A percentile compares a stretch with the other conserved stretches of the same genome.
Conservation (phyloP, 176 grass and related monocot species). For the maize (Zea mays) region DNA sequence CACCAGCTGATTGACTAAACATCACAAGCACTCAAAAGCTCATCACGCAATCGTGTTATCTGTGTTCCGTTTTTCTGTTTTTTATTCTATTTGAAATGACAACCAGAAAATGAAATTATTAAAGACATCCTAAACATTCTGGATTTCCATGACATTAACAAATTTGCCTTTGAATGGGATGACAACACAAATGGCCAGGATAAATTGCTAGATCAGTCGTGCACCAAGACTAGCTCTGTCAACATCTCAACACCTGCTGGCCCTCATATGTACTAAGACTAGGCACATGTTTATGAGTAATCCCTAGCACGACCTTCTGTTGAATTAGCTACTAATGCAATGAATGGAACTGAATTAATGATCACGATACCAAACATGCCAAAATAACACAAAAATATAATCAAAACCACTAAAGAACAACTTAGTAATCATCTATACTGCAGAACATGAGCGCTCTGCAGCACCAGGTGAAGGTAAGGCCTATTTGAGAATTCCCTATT, state of each 20-base stretch:
- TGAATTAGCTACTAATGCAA: background rate
- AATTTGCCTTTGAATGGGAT: constrained; percentile 9
- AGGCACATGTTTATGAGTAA: background rate
- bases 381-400: constrained; percentile 6
- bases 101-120: background rate
- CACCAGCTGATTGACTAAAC: background rate
- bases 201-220: background rate
- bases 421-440: background rate
- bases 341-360: background rate
- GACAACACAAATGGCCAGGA: background rate
- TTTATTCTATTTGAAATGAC: background rate
- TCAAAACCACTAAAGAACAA: background rate
- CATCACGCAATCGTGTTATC: background rate
- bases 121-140: background rate
- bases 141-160: background rate
- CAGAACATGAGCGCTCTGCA: background rate
- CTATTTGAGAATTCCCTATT: constrained; percentile 1
- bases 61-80: background rate
- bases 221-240: constrained; percentile 1
- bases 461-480: background rate
- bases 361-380: background rate
- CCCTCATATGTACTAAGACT: background rate
- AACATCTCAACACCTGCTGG: background rate
- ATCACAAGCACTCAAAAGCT: background rate
- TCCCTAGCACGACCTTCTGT: background rate